Percentiles rank a stretch among this genome's conserved stretches.
Evolutionary conservation across 2,329 filamentous ascomycete genomes (phyloP).

Genomic region (Dactylonectria macrodidyma): DNA sequence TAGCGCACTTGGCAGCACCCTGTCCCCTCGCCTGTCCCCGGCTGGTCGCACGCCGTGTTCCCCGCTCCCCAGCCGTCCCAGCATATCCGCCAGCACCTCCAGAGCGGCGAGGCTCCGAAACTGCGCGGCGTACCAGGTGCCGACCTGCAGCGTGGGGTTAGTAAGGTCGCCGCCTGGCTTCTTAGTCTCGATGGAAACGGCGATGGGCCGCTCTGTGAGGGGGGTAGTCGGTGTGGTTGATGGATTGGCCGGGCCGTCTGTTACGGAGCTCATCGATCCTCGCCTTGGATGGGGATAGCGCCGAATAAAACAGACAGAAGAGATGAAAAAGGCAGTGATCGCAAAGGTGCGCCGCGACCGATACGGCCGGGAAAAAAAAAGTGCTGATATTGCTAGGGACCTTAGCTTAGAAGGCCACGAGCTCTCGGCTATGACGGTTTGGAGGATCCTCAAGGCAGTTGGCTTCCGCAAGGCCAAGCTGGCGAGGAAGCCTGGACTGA

Average conservation of each 20-base stretch:
- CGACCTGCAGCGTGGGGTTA: background rate
- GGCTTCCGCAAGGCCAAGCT: constrained; percentile 19
- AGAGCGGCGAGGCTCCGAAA: constrained; percentile 3
- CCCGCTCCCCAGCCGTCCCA: background rate
- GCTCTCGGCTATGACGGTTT: background rate
- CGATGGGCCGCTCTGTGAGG: no score
- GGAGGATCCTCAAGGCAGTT: constrained; percentile 17
- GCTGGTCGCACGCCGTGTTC: constrained; percentile 3
- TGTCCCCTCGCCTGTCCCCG: background rate
- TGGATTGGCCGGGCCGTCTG: no score
- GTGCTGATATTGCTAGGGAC: constrained; percentile 21
- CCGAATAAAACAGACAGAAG: background rate
- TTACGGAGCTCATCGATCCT: no score
- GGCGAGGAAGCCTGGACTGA: background rate
- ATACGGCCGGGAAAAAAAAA: constrained; percentile 23
- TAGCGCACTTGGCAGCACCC: no score
- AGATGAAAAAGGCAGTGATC: background rate
- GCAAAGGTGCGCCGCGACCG: constrained; percentile 21
- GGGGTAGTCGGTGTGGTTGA: no score
- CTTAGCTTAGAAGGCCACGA: background rate
- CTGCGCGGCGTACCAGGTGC: background rate
- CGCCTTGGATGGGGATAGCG: background rate
- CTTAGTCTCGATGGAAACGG: no score
- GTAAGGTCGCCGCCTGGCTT: no score
- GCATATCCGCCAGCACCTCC: background rate